Evolutionary conservation across 139 green algal species (phyloP), one percentile per base, ranked within the genome.

Genomic region (Gonium pectorale): DNA sequence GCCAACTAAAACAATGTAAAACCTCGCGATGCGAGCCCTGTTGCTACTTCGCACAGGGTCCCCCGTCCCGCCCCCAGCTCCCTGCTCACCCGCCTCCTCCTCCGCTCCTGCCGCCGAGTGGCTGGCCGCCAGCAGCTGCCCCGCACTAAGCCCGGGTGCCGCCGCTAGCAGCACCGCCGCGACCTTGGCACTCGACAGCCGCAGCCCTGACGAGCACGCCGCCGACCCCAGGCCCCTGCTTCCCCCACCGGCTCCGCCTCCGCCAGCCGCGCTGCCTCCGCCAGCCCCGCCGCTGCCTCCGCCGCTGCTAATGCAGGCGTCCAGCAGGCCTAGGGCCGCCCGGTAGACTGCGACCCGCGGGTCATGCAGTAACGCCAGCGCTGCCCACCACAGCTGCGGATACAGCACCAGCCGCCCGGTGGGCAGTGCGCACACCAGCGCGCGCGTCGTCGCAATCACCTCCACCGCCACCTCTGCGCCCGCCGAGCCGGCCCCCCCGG

Each of bases 301-400:
- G 9, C 33, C 54, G 26, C 24, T 2, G 5, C 56, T 56, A 31
- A 83, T 4, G 43, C 77, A 83, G 44, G 70, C 75, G 31, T 82
- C 67, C 56, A 98, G 79, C 27, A 98, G 89, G 0, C 86, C 70
- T 49, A 95, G 87, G 7, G 88, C 88, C 31, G 92, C 83, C 66
- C 85, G 56, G 75, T 95, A 97, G 26, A 99, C 70, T 63, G 94
- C 90, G 26, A 98, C 93, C 38, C 93, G 93, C 49, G 88, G 88
- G 15, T 78, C 94, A 82, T 93, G 73, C 63, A 98, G 89, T 74
- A 98, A 78, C 43, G 93, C 93, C 29, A 98, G 62, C 29, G 83
- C 93, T 5, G 92, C 87, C 88, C 95, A 93, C 69, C 96, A 94
- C 26, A 98, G 29, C 62, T 98, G 95, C 3, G 96, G 96, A 75